These are phyloP conservation scores for Kazachstania viticola DNA, from an alignment of 805 yeast genomes.

Conservation along the genomic window DNA sequence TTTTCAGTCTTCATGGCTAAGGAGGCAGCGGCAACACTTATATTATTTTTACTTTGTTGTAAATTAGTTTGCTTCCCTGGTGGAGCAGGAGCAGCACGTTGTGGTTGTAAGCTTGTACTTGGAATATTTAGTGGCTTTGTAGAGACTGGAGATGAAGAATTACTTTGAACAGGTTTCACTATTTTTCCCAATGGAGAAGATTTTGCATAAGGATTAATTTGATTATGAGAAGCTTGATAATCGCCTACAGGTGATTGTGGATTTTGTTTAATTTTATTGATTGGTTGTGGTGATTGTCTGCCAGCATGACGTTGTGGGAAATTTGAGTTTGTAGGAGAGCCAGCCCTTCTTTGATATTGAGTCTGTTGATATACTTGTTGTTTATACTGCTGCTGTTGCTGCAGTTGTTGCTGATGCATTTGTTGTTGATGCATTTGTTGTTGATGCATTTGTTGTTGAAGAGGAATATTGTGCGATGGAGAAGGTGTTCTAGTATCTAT, in stretches of 20 bases:
- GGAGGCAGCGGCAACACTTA: conserved; percentile 29
- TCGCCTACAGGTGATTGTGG: conserved; percentile 8
- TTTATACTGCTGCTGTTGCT: too few species aligned
- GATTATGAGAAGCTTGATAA: conserved; percentile 17
- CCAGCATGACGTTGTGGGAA: conserved; percentile 3
- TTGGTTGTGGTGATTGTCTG: conserved; percentile 5
- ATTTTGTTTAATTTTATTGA: conserved; percentile 9
- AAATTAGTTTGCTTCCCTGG: conserved; percentile 4
- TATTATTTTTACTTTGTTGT: conserved; percentile 5
- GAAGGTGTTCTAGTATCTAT: conserved; percentile 2
- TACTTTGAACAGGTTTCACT: too few species aligned
- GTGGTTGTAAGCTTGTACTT: conserved; percentile 15
- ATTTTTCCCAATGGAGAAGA: conserved; percentile 3
- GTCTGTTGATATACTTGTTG: too few species aligned
- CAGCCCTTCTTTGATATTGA: too few species aligned
- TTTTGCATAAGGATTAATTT: conserved; percentile 15
- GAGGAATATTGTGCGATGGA: too few species aligned
- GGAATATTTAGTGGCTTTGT: too few species aligned
- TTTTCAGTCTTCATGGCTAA: conserved; percentile 19
- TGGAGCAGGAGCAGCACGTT: conserved; percentile 16
- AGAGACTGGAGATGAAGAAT: too few species aligned
- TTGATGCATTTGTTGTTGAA: conserved; percentile 21
- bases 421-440: conserved; percentile 8
- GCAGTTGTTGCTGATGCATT: too few species aligned
- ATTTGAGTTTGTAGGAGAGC: conserved; percentile 2